phyloP scores from a whole-genome alignment of 257 asterid species.

The Parsonsia alboflavescens region DNA sequence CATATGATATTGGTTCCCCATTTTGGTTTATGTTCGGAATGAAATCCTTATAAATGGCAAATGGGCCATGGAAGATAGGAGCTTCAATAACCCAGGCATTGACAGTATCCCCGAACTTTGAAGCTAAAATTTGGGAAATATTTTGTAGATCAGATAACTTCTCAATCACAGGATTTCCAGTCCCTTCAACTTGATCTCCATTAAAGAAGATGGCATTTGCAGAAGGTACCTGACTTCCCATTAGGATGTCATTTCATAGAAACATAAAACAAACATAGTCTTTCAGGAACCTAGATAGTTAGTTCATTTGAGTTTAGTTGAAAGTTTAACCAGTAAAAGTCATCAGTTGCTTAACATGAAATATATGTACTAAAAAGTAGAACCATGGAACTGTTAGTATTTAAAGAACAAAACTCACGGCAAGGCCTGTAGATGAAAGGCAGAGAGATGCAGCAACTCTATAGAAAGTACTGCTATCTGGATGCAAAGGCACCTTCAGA shows the following conservation, averaged over 20 bases:
- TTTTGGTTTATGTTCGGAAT: slow-evolving; percentile 61
- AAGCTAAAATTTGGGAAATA: slow-evolving; percentile 69
- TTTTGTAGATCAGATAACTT: slow-evolving; percentile 70
- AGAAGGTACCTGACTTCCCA: slow-evolving; percentile 59
- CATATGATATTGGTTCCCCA: slow-evolving; percentile 80
- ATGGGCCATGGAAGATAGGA: slow-evolving; percentile 70
- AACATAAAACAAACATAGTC: slow-evolving; percentile 5
- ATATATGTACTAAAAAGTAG: background rate
- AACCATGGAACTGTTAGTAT: background rate
- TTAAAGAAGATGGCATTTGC: slow-evolving; percentile 81
- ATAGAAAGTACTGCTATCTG: slow-evolving; percentile 46
- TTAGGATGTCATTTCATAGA: background rate
- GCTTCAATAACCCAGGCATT: slow-evolving; percentile 93
- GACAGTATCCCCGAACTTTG: slow-evolving; percentile 72
- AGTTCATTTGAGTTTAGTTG: background rate
- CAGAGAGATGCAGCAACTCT: slow-evolving; percentile 79
- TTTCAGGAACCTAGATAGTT: background rate
- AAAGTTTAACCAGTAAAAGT: background rate
- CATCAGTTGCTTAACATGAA: background rate
- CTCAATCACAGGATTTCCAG: slow-evolving; percentile 77
- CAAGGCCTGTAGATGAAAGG: slow-evolving; percentile 49
- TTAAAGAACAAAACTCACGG: slow-evolving; percentile 40
- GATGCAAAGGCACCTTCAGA: slow-evolving; percentile 61
- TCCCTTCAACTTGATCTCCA: slow-evolving; percentile 79
- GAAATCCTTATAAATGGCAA: slow-evolving; percentile 86